Percentiles rank a stretch among this genome's conserved stretches.
Evolutionary conservation across 1,284 basidiomycete genomes (phyloP).

Genomic region (Heterobasidion annosum): DNA sequence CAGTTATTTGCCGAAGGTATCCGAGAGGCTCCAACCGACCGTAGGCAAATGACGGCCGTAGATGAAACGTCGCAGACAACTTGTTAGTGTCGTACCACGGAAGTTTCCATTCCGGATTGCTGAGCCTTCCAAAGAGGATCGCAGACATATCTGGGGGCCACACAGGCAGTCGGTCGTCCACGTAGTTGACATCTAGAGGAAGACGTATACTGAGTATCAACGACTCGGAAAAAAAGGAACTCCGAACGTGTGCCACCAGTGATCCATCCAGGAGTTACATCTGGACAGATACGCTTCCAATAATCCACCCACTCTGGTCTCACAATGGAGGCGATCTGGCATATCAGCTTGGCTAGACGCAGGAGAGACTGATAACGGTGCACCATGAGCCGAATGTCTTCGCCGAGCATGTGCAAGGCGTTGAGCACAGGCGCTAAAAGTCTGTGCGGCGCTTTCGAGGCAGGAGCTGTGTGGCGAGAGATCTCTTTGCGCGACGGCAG

Average conservation of each 20-base stretch:
- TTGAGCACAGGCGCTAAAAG: constrained; percentile 48
- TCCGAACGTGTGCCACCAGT: constrained; percentile 33
- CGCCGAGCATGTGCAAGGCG: constrained; percentile 70
- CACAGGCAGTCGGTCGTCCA: constrained; percentile 59
- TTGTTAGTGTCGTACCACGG: constrained; percentile 43
- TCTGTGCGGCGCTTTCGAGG: constrained; percentile 24
- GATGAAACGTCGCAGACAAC: constrained; percentile 39
- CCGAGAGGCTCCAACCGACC: constrained; percentile 49
- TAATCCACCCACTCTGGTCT: constrained; percentile 83
- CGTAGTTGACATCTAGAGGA: constrained; percentile 23
- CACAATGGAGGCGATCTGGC: constrained; percentile 55
- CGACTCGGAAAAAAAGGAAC: constrained; percentile 13
- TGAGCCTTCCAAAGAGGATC: constrained; percentile 54
- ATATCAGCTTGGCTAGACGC: constrained; percentile 57
- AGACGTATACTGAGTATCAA: not conserved
- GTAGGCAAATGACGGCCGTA: constrained; percentile 49
- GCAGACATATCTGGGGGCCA: constrained; percentile 63
- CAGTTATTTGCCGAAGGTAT: constrained; percentile 39
- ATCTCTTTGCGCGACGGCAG: constrained; percentile 21
- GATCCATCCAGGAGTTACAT: constrained; percentile 48
- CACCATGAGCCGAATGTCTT: constrained; percentile 54
- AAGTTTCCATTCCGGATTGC: constrained; percentile 56
- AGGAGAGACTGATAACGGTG: constrained; percentile 45
- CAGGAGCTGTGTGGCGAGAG: not conserved
- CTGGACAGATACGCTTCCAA: constrained; percentile 72